Conservation (phyloP, 225 moss, liverwort and hornwort genomes). For the Sphagnum contortum region DNA sequence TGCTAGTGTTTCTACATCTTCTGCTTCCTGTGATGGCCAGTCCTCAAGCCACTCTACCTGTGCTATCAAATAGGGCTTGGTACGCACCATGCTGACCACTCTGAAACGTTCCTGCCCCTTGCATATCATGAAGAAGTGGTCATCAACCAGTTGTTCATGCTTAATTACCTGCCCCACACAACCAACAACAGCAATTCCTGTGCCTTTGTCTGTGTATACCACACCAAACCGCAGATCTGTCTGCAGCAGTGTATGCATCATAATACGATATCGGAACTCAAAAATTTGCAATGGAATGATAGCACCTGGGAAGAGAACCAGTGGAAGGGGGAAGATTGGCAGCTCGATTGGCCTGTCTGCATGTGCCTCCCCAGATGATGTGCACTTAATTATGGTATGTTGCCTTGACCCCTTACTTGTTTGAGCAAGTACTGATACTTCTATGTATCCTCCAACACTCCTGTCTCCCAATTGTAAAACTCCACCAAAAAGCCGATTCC, state of each 20-base stretch:
- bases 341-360: conserved; percentile 69
- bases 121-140: conserved; percentile 99
- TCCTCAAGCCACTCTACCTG: conserved; percentile 95
- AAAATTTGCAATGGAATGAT: conserved; percentile 94
- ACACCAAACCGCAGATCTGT: conserved; percentile 96
- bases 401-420: conserved; percentile 5
- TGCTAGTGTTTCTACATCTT: conserved; percentile 83
- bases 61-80: conserved; percentile 88
- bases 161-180: conserved; percentile 96
- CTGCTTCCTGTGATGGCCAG: conserved; percentile 77
- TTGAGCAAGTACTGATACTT: conserved; percentile 8
- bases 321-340: conserved; percentile 88
- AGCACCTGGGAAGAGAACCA: conserved; percentile 77
- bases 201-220: conserved; percentile 70
- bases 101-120: conserved; percentile 98
- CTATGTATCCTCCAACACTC: background rate
- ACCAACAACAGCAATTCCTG: conserved; percentile 79
- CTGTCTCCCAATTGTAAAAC: background rate
- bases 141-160: conserved; percentile 91
- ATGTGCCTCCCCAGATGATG: conserved; percentile 35
- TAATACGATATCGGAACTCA: conserved; percentile 96
- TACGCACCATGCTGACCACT: conserved; percentile 75
- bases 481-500: background rate
- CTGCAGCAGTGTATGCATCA: conserved; percentile 99
- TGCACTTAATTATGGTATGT: conserved; percentile 15